A percentile compares a stretch with the other conserved stretches of the same genome.
These are phyloP conservation scores for Toxicodendron radicans DNA, from an alignment of 345 rosid species.

Conservation along the genomic window DNA sequence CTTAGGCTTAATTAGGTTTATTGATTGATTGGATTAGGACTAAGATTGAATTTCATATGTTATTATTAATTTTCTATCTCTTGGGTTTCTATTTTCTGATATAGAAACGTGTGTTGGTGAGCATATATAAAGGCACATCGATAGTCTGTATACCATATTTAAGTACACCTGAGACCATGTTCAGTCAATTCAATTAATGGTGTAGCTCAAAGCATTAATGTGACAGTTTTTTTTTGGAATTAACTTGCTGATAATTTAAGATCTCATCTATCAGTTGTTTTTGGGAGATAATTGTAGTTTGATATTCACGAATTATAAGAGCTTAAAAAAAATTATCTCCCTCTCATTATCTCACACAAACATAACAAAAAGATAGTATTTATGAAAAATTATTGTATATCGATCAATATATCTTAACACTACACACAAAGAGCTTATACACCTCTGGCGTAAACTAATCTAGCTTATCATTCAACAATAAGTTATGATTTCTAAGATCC, in stretches of 20 bases:
- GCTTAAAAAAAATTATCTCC: background rate
- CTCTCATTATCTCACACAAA: too few species aligned
- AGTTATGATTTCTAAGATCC: background rate
- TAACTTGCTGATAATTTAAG: too few species aligned
- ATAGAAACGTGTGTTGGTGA: background rate
- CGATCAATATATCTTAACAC: too few species aligned
- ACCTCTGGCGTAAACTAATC: background rate
- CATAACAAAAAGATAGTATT: too few species aligned
- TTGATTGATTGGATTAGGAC: background rate
- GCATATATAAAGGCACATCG: background rate
- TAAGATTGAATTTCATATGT: background rate
- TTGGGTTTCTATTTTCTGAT: background rate
- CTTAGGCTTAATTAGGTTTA: background rate
- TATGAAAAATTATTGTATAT: background rate
- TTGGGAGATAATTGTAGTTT: too few species aligned
- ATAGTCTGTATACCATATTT: background rate
- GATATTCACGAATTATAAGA: background rate
- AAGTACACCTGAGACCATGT: background rate
- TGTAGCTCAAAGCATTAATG: background rate
- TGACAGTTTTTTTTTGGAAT: background rate
- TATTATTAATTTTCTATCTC: background rate
- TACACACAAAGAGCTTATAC: background rate
- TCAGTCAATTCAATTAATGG: background rate
- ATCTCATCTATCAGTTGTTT: too few species aligned
- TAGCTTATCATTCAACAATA: background rate